Conservation (phyloP, 2,329 filamentous ascomycete species). For the Scedosporium apiospermum region DNA sequence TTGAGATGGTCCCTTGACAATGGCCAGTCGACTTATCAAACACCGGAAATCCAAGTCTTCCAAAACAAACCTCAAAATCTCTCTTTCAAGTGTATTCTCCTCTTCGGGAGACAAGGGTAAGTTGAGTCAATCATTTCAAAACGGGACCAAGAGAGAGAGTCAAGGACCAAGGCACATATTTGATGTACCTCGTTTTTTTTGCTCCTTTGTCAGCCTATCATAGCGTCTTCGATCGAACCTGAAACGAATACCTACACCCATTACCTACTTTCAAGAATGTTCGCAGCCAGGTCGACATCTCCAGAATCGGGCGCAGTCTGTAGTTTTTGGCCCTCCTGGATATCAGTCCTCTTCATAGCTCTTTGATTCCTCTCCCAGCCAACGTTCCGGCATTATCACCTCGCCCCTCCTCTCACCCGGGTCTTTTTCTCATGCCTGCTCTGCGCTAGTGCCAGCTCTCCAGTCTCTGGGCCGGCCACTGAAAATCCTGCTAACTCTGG, state of each 20-base stretch:
- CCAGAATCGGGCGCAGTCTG: no score
- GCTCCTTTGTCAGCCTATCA: background rate
- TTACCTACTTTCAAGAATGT: no score
- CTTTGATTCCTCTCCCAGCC: background rate
- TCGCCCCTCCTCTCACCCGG: no score
- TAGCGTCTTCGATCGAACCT: background rate
- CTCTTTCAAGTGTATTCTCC: background rate
- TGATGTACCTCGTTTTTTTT: background rate
- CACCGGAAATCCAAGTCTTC: constrained; percentile 4
- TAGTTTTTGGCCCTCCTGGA: no score
- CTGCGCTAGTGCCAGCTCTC: background rate
- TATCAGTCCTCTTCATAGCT: no score
- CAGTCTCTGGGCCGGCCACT: no score
- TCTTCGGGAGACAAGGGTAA: background rate
- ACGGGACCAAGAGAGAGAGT: background rate
- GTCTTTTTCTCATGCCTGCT: background rate
- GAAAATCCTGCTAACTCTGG: background rate
- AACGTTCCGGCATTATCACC: background rate
- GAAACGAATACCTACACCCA: no score
- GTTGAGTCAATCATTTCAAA: background rate
- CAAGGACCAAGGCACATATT: background rate
- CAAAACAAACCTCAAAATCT: background rate
- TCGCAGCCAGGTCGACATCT: no score
- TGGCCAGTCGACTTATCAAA: constrained; percentile 6
- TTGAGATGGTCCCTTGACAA: background rate